Evolutionary conservation across 2,329 filamentous ascomycete species (phyloP).

Genomic region (Fusarium humuli): DNA sequence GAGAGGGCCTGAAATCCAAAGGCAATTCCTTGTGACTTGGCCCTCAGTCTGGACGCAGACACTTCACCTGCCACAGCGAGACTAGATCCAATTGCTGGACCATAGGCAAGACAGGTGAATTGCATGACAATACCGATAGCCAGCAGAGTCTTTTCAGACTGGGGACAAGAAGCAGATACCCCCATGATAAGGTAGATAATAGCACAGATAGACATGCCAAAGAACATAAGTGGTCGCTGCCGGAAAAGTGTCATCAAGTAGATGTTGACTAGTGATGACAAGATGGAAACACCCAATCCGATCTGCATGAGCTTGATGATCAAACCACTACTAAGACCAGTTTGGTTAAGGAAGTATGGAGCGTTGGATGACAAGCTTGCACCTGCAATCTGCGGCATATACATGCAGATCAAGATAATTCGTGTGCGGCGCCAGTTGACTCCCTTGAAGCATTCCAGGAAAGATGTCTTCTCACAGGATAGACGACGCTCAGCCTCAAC

Average conservation of each 20-base stretch:
- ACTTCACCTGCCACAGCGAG: conserved; percentile 16
- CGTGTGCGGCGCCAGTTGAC: conserved; percentile 23
- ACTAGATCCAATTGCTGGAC: conserved; percentile 8
- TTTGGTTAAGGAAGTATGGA: conserved; percentile 10
- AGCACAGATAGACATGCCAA: conserved; percentile 17
- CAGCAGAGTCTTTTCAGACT: conserved; percentile 1
- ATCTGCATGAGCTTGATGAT: conserved; percentile 19
- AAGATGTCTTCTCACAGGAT: conserved; percentile 8
- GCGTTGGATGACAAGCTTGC: conserved; percentile 12
- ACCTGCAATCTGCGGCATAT: conserved; percentile 20
- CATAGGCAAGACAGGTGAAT: not conserved
- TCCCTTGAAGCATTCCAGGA: conserved; percentile 17
- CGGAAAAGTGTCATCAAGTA: conserved; percentile 25
- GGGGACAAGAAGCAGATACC: conserved; percentile 1
- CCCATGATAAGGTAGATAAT: conserved; percentile 19
- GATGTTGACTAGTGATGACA: conserved; percentile 13
- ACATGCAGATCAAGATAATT: conserved; percentile 25
- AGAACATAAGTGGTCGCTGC: conserved; percentile 10
- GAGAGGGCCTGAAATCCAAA: conserved; percentile 7
- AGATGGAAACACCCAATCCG: conserved; percentile 8
- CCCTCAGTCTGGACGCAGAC: conserved; percentile 11
- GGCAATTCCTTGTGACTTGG: conserved; percentile 14
- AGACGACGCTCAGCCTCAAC: not conserved
- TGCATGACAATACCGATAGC: conserved; percentile 10
- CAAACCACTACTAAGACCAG: not conserved